Conservation (phyloP, 2,329 filamentous ascomycete genomes). For the Dactylonectria macrodidyma region DNA sequence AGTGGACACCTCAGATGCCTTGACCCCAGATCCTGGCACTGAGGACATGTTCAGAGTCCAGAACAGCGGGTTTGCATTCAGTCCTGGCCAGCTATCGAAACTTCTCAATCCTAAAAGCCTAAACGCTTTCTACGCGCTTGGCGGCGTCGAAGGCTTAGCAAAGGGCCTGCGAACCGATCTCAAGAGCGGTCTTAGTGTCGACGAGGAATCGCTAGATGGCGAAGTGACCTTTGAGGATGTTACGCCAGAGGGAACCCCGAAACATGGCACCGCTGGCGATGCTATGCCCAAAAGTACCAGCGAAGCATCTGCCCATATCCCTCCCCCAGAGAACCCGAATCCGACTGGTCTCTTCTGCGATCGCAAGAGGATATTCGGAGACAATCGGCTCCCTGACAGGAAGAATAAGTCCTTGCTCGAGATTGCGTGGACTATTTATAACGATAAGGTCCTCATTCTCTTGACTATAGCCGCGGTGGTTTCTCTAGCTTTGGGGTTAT, state of each 20-base stretch:
- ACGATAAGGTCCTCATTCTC: constrained; percentile 81
- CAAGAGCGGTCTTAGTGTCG: constrained; percentile 76
- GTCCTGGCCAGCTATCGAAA: constrained; percentile 84
- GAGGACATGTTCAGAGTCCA: constrained; percentile 81
- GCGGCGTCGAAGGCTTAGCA: constrained; percentile 80
- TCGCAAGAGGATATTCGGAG: constrained; percentile 63
- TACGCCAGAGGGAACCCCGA: constrained; percentile 54
- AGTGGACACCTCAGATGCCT: constrained; percentile 49
- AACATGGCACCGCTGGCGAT: constrained; percentile 53
- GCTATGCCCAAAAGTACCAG: constrained; percentile 47
- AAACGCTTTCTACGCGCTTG: constrained; percentile 81
- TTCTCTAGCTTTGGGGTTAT: no score
- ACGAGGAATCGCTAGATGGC: constrained; percentile 77
- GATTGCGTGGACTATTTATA: constrained; percentile 79
- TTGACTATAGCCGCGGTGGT: constrained; percentile 79
- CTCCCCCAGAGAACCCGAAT: constrained; percentile 41
- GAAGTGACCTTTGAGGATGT: constrained; percentile 78
- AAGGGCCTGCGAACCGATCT: constrained; percentile 79
- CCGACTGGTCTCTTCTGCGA: constrained; percentile 44
- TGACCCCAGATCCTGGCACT: constrained; percentile 74
- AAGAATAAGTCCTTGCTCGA: constrained; percentile 73
- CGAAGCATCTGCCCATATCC: constrained; percentile 45
- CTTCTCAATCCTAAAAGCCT: constrained; percentile 85
- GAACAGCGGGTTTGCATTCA: constrained; percentile 88
- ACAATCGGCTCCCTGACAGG: constrained; percentile 76